A percentile compares a stretch with the other conserved stretches of the same genome.
phyloP scores from a whole-genome alignment of 257 asterid species.

The Ilex asprella region DNA sequence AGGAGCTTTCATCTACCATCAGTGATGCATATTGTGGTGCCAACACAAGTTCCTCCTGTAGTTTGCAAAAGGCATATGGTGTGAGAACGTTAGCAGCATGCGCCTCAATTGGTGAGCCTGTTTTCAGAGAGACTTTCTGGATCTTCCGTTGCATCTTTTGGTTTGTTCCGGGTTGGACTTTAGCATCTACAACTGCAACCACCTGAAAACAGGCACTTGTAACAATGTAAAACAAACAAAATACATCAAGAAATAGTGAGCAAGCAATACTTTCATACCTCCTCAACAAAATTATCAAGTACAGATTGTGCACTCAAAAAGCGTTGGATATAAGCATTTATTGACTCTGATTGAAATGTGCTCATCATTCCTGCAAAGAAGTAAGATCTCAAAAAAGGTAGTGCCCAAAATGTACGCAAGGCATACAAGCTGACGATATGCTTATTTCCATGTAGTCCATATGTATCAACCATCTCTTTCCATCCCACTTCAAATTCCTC shows the following conservation, averaged over 20 bases:
- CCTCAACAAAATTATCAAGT: constrained; percentile 43
- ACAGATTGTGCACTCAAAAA: constrained; percentile 39
- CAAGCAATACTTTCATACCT: constrained; percentile 23
- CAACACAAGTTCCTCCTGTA: constrained; percentile 47
- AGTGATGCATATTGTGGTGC: constrained; percentile 55
- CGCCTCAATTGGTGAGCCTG: constrained; percentile 54
- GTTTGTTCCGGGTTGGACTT: constrained; percentile 26
- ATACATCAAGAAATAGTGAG: not conserved
- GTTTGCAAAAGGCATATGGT: constrained; percentile 50
- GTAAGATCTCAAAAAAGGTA: constrained; percentile 39
- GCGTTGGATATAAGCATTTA: constrained; percentile 40
- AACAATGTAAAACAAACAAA: not conserved
- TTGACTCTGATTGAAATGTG: constrained; percentile 35
- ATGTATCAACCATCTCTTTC: constrained; percentile 49
- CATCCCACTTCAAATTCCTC: constrained; percentile 56
- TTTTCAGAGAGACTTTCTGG: constrained; percentile 32
- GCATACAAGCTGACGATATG: constrained; percentile 50
- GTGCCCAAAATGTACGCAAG: constrained; percentile 50
- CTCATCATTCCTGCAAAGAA: constrained; percentile 56
- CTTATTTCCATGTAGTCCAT: constrained; percentile 46
- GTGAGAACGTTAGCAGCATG: constrained; percentile 50
- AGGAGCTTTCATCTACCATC: constrained; percentile 37
- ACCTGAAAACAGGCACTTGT: constrained; percentile 25
- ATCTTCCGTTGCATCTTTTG: constrained; percentile 22
- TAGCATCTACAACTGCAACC: constrained; percentile 29